Evolutionary conservation across 2,329 filamentous ascomycete species (phyloP), one percentile per base, ranked within the genome.

Genomic region (Fonsecaea monophora): DNA sequence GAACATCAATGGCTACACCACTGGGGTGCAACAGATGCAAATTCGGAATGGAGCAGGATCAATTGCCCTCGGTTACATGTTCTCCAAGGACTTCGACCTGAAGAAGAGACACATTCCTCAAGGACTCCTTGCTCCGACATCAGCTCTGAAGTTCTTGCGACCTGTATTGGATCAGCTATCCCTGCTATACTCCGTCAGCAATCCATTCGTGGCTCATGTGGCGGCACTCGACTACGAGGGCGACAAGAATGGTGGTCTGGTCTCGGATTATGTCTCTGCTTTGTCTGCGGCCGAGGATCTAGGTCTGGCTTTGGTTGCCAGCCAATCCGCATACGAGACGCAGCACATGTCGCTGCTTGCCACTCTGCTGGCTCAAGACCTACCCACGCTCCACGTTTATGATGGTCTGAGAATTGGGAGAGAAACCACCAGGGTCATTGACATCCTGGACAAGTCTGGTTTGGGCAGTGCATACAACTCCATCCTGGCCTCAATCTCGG

Each of bases 291-390:
- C 92, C 8, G 95, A 98, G 78, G 95, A 98, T 73, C 86, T 98
- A 13, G 94, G 95, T 15, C 84, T 98, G 34, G 94, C 90, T 55
- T 85, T 99, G 50, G 87, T 99, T 55, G 87, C 91, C 70, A 97
- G 92, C 77, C 88, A 88, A 61, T 97, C 93, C 35, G 89, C 91
- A 35, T 94, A 96, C 73, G 95, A 99, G 82, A 86, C 91, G 57
- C 95, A 99, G 84, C 95, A 99, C 81, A 97, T 97, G 90, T 87
- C 93, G 7, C 82, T 97, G n/a, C 89, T 96, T 74, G 87, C 93
- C 0, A 97, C 92, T 3, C 81, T 96, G 30, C 82, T 96, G 68
- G 90, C 93, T 21, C 89, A 87, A 54, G 82, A 95, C 13, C 78
- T 94, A 34, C 93, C 93, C n/a, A 92, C 91, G 0, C 84, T 97